Evolutionary conservation across 768 basidiomycete species (phyloP), one percentile per base, ranked within the genome.

Genomic region (Cyclocybe aegerita): DNA sequence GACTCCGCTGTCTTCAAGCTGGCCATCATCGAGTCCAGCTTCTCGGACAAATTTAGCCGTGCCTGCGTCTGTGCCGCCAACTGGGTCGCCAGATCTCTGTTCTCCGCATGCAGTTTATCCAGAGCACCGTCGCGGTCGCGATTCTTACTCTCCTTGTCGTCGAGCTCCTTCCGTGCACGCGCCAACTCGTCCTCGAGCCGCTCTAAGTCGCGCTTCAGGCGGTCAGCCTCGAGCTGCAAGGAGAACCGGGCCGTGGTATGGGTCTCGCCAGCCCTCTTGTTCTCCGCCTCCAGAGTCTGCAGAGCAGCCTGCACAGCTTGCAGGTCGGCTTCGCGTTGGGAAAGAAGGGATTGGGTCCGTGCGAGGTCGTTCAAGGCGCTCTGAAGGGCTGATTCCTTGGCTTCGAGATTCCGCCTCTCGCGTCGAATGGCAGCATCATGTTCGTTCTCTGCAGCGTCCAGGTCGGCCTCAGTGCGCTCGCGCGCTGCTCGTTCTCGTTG

Each of bases 41-140:
- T 96, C 70, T 98, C 96, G 1, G 88, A 80, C 4, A 93, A 65
- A 58, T 94, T 90, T 46, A 98, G 71, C 48, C 90, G 73, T 10
- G 92, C 86, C 65, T 98, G 96, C 0, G 90, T 90, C 67, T 94
- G 91, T 8, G 86, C 76, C 0, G 93, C 86, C 1, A 97, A 73
- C 62, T 91, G 87, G 1, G 78, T 77, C 3, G 87, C 79, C 15
- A 98, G 74, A 52, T 95, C 93, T 33, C 90, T 78, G 52, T 88
- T 88, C 65, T 92, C 90, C 2, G 82, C 78, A 56, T 92, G 82
- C 51, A 97, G 64, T 48, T 78, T 83, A 63, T 93, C 92, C 38
- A 94, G 70, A 15, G 78, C 76, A 16, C 81, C 68, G 54, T 95
- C 92, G 41, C 86, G 78, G 53, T 91, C 86, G 12, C 89, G 76